These are phyloP conservation scores for Dichomitus squalens DNA, from an alignment of 1,284 basidiomycete genomes.

Conservation along the genomic window DNA sequence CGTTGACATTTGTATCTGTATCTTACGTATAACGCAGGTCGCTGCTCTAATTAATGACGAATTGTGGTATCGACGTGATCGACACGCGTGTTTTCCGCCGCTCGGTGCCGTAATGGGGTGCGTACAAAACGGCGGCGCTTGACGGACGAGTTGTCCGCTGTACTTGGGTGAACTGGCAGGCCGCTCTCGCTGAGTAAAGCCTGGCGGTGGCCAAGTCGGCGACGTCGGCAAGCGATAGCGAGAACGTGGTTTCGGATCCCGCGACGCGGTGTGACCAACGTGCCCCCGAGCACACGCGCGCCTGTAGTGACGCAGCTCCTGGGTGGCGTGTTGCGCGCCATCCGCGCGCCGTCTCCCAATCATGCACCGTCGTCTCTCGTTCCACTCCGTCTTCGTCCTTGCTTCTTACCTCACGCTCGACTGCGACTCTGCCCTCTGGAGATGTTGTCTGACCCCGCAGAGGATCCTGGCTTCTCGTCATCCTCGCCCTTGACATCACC, in stretches of 20 bases:
- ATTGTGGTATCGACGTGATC: neutral
- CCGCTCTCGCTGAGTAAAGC: too few relatives aligned
- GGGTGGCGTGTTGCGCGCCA: constrained; percentile 21
- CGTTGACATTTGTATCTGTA: neutral
- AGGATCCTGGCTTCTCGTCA: constrained; percentile 16
- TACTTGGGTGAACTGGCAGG: too few relatives aligned
- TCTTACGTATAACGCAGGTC: neutral
- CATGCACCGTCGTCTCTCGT: constrained; percentile 3
- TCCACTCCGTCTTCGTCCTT: constrained; percentile 3
- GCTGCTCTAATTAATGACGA: neutral
- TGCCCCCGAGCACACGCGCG: constrained; percentile 14
- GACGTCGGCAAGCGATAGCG: neutral
- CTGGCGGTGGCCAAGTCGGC: neutral
- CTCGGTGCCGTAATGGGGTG: too few relatives aligned
- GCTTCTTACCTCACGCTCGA: constrained; percentile 13
- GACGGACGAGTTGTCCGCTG: too few relatives aligned
- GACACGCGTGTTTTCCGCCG: too few relatives aligned
- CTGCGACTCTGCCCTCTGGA: neutral
- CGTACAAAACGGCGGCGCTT: too few relatives aligned
- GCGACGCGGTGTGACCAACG: constrained; percentile 20
- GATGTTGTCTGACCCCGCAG: constrained; percentile 1
- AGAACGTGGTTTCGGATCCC: constrained; percentile 4
- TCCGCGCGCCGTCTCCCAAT: constrained; percentile 1
- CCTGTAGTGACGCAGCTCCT: constrained; percentile 5
- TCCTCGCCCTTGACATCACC: constrained; percentile 27